Evolutionary conservation across 2,329 filamentous ascomycete species (phyloP), one percentile per base, ranked within the genome.

Genomic region (Claviceps arundinis): DNA sequence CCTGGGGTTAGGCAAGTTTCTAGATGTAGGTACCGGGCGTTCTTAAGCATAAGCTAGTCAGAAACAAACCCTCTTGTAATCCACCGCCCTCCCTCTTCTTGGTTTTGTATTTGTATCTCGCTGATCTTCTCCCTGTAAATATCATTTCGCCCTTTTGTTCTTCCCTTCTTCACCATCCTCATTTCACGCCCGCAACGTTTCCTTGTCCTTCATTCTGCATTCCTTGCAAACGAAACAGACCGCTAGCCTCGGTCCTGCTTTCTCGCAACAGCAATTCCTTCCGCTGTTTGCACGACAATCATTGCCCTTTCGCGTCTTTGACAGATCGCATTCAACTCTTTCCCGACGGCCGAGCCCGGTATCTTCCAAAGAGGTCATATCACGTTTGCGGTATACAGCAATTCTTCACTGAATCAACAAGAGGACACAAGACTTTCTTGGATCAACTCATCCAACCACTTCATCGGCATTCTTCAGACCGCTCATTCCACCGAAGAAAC

Each of bases 281-380:
- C 61, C 54, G 60, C 65, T 62, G 57, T 61, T 55, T 57, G 60
- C 69, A 67, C 65, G 40, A 16, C 46, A 42, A 26, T 50, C 53
- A 50, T 26, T 70, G 64, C 65, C 60, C 65, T 41, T 38, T 38
- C 54, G 71, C 67, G 70, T 76, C 74, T 76, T 77, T 75, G 73
- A 77, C 60, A 77, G 74, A 75, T 68, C 56, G 67, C 68, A n/a
- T 14, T 22, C 24, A 30, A 49, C 6, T 13, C 24, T 45, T 56
- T 59, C 58, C 63, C 56, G 50, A 59, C 65, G 64, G 66, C 67
- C 60, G 66, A 62, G 67, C 65, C 67, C 63, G 58, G 24, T 46
- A 41, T 19, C 9, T 7, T 17, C 9, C 9, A 46, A 38, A 34
- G 37, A 41, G 45, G 42, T 46, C 16, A 47, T 48, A 41, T 37